Evolutionary conservation across 352 stramenopile genomes (phyloP), one percentile per base, ranked within the genome.

Genomic region (Phytopythium helicoides): DNA sequence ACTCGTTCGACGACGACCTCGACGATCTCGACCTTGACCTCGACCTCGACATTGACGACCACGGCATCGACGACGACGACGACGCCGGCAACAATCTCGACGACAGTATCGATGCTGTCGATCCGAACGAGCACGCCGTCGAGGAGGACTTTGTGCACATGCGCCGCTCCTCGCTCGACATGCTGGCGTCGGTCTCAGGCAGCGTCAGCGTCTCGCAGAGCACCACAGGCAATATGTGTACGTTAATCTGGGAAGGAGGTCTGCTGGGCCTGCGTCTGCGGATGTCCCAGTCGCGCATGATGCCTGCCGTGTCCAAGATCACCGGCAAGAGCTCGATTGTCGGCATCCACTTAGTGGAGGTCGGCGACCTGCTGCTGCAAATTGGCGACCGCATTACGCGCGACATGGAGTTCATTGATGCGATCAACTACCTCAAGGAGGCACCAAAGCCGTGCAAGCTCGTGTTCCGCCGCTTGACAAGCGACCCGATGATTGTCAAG

Each of bases 321-420:
- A 95, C 82, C 10, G 85, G 85, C 3, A 85, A 86, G 44, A 95
- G 85, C 64, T 73, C 82, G 11, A 95, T 95, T 54, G 81, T 84
- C 47, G 85, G 85, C 26, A 89, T 95, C 48, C 85, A 95, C 52
- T 50, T 95, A 8, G 79, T 95, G 33, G 82, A 95, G 36, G 74
- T 95, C 4, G 85, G 85, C 15, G 85, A 95, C 61, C 55, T 93
- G 60, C 54, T 95, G 37, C 47, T 95, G 18, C 58, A 81, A 26
- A 93, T 95, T 46, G 85, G 85, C 39, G 67, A 76, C 14, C 76
- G 75, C 1, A 47, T 73, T 14, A 95, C 79, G 4, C 63, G 73
- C 5, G 82, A 92, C 23, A 89, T 95, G 83, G 74, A 92, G 38
- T 93, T 95, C 52, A 73, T 89, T 37, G 79, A 92, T 15, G 77